Base-by-base conservation (phyloP, 495 filamentous ascomycete species). In the Filosporella fistucella region DNA sequence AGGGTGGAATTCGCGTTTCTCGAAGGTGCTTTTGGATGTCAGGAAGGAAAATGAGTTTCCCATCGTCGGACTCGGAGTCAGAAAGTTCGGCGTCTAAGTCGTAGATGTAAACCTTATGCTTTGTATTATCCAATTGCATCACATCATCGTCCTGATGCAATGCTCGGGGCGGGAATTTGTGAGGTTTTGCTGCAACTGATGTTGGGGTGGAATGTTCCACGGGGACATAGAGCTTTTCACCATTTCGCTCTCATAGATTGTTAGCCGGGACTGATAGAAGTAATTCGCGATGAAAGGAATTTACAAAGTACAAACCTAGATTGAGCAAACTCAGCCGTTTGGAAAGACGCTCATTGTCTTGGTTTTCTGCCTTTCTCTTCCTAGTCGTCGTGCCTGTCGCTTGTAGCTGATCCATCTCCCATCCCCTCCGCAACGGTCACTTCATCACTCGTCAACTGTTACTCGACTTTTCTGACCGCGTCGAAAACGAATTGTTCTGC, bases 41-140 rank as follows among this genome's bases (percentile, higher is more conserved):
- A 1, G 91, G 83, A 0, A 93, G 69, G 64, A 96, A 89, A 45
- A 89, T 68, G 11, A 94, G 67, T 42, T 68, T 74, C 44, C 68
- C 68, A 42, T 72, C 69, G 29, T 80, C 71, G 56, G 67, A 70
- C 44, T 65, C 63, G 20, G 69, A 59, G 7, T 86, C 84, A 0
- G 80, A 81, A 32, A 96, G 76, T 68, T 98, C 91, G 43, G 78
- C 86, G 54, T 95, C 93, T 20, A 98, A 70, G 61, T 93, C 79
- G 70, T 91, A 78, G 60, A 98, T 89, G 71, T 90, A 98, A 42
- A 95, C 78, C 47, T 82, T 88, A 64, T 91, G 70, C 53, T 84
- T 84, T 14, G 90, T 84, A 63, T 96, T 84, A 68, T 98, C 93
- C 42, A 97, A 66, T 41, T 87, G 75, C 93, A 98, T 95, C 28